These are phyloP conservation scores for Vitellaria paradoxa DNA, from an alignment of 179 eudicot genomes.

Conservation along the genomic window DNA sequence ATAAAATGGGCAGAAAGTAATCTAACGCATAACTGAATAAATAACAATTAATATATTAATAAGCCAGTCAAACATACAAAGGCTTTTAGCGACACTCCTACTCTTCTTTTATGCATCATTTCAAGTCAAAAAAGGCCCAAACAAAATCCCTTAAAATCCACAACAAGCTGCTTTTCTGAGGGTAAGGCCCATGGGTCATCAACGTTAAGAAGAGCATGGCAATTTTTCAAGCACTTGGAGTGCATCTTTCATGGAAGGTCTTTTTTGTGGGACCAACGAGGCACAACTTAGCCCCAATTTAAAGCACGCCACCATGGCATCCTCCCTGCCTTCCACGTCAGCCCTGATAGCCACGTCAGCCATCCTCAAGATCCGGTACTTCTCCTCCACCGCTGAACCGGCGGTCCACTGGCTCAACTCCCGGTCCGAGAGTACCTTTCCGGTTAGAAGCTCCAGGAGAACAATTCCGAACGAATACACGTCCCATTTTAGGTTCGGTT, in stretches of 20 bases:
- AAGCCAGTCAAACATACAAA: constrained; percentile 7
- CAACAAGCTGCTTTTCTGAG: background rate
- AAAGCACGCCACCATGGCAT: constrained; percentile 58
- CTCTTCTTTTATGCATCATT: constrained; percentile 8
- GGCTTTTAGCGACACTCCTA: background rate
- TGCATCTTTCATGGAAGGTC: constrained; percentile 90
- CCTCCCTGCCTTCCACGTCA: constrained; percentile 70
- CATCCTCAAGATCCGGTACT: constrained; percentile 61
- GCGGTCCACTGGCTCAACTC: constrained; percentile 76
- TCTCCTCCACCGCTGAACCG: constrained; percentile 47
- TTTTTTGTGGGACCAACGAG: constrained; percentile 65
- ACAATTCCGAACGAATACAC: constrained; percentile 87
- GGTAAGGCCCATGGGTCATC: constrained; percentile 23
- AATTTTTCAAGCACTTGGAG: constrained; percentile 70
- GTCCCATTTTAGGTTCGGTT: constrained; percentile 87
- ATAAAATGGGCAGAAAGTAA: no score
- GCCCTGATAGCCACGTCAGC: constrained; percentile 74
- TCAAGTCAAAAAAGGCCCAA: constrained; percentile 30
- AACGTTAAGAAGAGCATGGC: constrained; percentile 28
- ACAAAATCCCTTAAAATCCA: constrained; percentile 10
- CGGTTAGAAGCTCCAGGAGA: constrained; percentile 80
- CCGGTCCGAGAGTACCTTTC: constrained; percentile 63
- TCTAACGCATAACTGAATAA: no score
- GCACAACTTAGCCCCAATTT: constrained; percentile 88
- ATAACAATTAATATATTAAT: background rate